Percentiles rank a stretch among this genome's conserved stretches.
phyloP scores from a whole-genome alignment of 176 grass and related monocot genomes.

The Tillandsia leiboldiana region DNA sequence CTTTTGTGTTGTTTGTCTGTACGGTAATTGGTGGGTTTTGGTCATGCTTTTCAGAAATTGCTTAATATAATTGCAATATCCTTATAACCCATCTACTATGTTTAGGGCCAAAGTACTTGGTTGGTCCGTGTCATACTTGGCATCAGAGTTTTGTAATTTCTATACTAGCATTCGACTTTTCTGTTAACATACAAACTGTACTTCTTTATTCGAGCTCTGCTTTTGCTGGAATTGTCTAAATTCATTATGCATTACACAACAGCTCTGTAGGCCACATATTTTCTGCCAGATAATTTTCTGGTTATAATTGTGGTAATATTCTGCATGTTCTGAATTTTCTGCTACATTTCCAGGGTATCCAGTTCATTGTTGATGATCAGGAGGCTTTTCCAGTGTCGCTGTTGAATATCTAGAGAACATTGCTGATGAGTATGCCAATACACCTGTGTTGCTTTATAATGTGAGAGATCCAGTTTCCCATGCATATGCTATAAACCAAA shows the following conservation, averaged over 20 bases:
- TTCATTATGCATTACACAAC: not conserved
- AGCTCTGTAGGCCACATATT: not conserved
- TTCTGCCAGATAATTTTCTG: not conserved
- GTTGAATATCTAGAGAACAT: conserved; percentile 69
- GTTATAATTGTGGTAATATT: too few species aligned
- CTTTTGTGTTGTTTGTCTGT: too few species aligned
- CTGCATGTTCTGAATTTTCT: too few species aligned
- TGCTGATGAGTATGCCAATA: conserved; percentile 86
- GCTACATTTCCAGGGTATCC: conserved; percentile 57
- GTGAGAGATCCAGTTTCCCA: conserved; percentile 49
- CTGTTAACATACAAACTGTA: not conserved
- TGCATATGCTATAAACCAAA: conserved; percentile 42
- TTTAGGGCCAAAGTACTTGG: too few species aligned
- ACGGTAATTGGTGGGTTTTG: too few species aligned
- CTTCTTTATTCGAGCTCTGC: not conserved
- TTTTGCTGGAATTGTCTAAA: not conserved
- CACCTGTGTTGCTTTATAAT: conserved; percentile 67
- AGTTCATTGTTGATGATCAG: conserved; percentile 51
- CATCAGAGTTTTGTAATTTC: too few species aligned
- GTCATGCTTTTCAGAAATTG: too few species aligned
- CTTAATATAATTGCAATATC: too few species aligned
- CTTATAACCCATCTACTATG: too few species aligned
- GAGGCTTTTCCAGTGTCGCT: conserved; percentile 62
- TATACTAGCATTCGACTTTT: not conserved
- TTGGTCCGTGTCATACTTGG: too few species aligned